Evolutionary conservation across 495 filamentous ascomycete genomes (phyloP), one percentile per base, ranked within the genome.

Genomic region (Parmelia sp.): DNA sequence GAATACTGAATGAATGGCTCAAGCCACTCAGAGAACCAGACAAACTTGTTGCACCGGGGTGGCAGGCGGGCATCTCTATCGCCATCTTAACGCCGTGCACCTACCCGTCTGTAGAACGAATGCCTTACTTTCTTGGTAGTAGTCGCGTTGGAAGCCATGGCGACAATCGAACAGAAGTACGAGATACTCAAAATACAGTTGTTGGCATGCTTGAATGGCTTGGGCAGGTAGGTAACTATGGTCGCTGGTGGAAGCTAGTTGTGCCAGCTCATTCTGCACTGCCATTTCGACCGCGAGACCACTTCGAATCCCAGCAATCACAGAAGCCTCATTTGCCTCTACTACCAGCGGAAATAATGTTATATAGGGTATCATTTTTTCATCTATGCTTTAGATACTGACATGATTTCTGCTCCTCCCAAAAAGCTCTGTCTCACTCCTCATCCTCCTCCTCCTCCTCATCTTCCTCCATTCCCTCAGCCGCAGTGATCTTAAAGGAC

Each of bases 381-480:
- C 10, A 10, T 12, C 21, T 58, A 14, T 58, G 33, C 56, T 58
- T 15, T 39, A 37, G 36, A 25, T 29, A 53, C 49, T 29, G 31
- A 19, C 1, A 31, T n/a, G n/a, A n/a, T 31, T 17, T 23, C 25
- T 14, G 0, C 14, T 53, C 6, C 6, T 17, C 49, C 25, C 27
- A 53, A 25, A 12, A 53, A 53, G 25, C 0, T 25, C 29, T 27
- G 6, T 49, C 56, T 47, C 27, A 42, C 40, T 88, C 88, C 35
- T 88, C 88, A 9, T 91, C 88, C 44, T 92, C 88, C 42, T 92
- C 90, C 49, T 90, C 89, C 2, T 90, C 89, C 33, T 90, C 89
- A 33, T 96, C 92, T 65, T 96, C 92, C 62, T 97, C 94, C 91
- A 92, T 92, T 5, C 91, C 92, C 75, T 97, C 93, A 19, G 87